Evolutionary conservation across 1,284 basidiomycete genomes (phyloP).

Genomic region (Austropuccinia psidii): DNA sequence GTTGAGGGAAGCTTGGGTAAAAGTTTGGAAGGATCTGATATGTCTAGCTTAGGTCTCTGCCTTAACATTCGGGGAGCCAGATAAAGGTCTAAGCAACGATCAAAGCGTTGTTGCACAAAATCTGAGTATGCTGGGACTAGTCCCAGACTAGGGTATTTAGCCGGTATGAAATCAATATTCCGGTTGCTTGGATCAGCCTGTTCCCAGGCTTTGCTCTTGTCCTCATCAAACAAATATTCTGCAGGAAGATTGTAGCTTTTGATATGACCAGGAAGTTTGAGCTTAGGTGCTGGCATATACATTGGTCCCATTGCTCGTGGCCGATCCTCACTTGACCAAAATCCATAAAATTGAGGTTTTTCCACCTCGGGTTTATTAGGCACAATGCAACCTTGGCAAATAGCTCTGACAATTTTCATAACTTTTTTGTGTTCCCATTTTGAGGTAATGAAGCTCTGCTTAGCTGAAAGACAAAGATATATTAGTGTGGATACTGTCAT

Average conservation of each 20-base stretch:
- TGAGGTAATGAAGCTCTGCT: slow-evolving; percentile 90
- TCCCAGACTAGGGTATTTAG: slow-evolving; percentile 76
- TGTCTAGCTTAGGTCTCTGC: slow-evolving; percentile 72
- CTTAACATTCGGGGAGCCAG: slow-evolving; percentile 75
- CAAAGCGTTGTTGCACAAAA: slow-evolving; percentile 90
- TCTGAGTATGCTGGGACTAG: slow-evolving; percentile 84
- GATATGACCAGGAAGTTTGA: slow-evolving; percentile 74
- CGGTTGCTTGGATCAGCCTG: slow-evolving; percentile 80
- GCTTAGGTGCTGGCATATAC: slow-evolving; percentile 84
- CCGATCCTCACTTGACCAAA: slow-evolving; percentile 65
- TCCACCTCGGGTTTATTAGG: slow-evolving; percentile 73
- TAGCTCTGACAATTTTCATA: slow-evolving; percentile 99
- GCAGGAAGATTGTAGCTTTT: slow-evolving; percentile 98
- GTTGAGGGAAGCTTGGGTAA: slow-evolving; percentile 95
- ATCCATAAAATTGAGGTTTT: slow-evolving; percentile 72
- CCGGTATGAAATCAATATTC: slow-evolving; percentile 78
- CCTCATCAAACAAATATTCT: slow-evolving; percentile 87
- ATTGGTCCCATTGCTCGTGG: slow-evolving; percentile 46
- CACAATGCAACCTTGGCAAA: slow-evolving; percentile 86
- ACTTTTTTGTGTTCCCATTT: slow-evolving; percentile 99
- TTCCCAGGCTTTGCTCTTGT: slow-evolving; percentile 78
- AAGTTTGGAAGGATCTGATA: slow-evolving; percentile 63
- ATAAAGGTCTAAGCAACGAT: slow-evolving; percentile 91
- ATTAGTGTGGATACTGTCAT: neutral
- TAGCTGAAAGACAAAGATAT: slow-evolving; percentile 51